phyloP scores from a whole-genome alignment of 192 early-diverging fungal species.

The Phlyctochytrium planicorne region DNA sequence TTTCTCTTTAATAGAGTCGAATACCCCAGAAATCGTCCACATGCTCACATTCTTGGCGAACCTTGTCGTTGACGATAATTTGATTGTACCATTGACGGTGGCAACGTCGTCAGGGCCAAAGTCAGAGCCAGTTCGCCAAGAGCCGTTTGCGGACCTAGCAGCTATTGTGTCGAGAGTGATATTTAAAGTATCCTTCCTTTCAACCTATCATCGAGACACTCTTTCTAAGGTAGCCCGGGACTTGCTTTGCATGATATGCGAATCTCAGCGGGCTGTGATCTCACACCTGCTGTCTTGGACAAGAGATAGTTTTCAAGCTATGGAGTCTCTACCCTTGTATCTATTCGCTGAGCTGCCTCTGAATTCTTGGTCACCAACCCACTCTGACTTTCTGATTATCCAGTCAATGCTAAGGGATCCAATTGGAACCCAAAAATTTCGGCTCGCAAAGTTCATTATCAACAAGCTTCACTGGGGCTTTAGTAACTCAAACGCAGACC shows the following conservation, averaged over 20 bases:
- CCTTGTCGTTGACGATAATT: background rate
- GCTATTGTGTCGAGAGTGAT: background rate
- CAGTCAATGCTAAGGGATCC: conserved; percentile 37
- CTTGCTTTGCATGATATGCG: conserved; percentile 7
- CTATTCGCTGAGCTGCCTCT: conserved; percentile 26
- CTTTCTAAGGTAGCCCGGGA: background rate
- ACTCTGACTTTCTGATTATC: conserved; percentile 31
- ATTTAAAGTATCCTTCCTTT: conserved; percentile 22
- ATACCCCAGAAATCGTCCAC: background rate
- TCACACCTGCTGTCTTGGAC: conserved; percentile 22
- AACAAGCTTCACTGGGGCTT: conserved; percentile 29
- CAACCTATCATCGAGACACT: conserved; percentile 11
- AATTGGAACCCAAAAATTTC: conserved; percentile 28
- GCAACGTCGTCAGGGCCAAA: background rate
- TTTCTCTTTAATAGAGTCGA: background rate
- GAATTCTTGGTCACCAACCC: conserved; percentile 22
- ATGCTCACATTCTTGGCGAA: background rate
- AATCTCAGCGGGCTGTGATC: conserved; percentile 4
- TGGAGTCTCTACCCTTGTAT: conserved; percentile 13
- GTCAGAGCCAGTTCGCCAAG: background rate
- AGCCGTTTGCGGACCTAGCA: background rate
- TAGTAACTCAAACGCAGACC: background rate
- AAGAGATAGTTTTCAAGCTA: conserved; percentile 12
- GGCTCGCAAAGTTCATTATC: conserved; percentile 29
- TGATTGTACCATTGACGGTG: background rate